Base-by-base conservation (phyloP, 1,139 yeast species). In the Arxiozyma heterogenica region DNA sequence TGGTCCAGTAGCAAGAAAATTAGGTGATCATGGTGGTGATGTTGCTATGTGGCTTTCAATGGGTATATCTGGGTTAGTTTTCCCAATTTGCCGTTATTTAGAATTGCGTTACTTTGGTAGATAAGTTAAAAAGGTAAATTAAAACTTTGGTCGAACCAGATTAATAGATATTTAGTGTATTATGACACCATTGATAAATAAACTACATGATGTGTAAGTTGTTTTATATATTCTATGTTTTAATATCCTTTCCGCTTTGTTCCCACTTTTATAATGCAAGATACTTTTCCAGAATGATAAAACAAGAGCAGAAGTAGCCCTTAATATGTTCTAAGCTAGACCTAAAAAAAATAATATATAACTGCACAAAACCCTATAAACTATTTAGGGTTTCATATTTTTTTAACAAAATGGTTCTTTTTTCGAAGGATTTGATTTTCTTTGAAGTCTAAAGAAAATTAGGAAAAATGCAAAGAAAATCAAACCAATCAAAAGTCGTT, bases 21-120 rank as follows among this genome's bases (percentile, higher is more conserved):
- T 82, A 21, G 89, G 90, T 8, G 76, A 71, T 20, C 67, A 65
- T 53, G 91, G 91, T 45, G 90, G 89, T 25, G 95, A 86, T 64
- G 70, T 90, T 49, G 97, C 94, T 42, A 83, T 85, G 80, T 86
- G 93, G 83, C 69, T 89, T 43, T 77, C 87, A 42, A 80, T 86
- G 79, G 94, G 82, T 0, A 82, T 89, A 61, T 74, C 91, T 9
- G 86, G 82, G 0, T 58, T 83, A 4, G 73, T 75, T 0, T 89
- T 83, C 64, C 91, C 95, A 6, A 64, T 75, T 0, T 69, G 81
- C 23, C 75, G 96, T 60, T 84, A 79, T 63, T 61, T 74, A 52
- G 96, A 89, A 65, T 69, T 87, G 59, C 78, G 75, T 63, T 71
- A 66, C 54, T 84, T 73, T 62, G 77, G 76, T 15, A 71, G 75